Percentiles rank a stretch among this genome's conserved stretches.
Conservation (phyloP, 1,139 yeast genomes). For the Barnettozyma hawaiiensis region DNA sequence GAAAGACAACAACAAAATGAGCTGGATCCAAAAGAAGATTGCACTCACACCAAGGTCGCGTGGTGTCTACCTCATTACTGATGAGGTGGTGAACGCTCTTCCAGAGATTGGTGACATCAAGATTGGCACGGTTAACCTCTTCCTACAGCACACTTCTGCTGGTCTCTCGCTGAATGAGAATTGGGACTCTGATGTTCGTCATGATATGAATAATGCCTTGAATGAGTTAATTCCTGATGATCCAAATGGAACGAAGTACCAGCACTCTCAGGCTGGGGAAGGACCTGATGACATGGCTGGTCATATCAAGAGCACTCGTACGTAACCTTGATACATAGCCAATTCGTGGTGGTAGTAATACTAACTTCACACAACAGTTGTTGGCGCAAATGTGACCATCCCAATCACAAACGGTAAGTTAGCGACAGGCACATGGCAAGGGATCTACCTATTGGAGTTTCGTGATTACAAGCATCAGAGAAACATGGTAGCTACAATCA, state of each 20-base stretch:
- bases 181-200: conserved; percentile 72
- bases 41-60: conserved; percentile 52
- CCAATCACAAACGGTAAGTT: conserved; percentile 66
- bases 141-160: conserved; percentile 75
- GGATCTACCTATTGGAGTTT: conserved; percentile 70
- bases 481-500: conserved; percentile 65
- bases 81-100: conserved; percentile 49
- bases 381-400: conserved; percentile 60
- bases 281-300: conserved; percentile 85
- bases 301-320: conserved; percentile 55
- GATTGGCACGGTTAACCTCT: conserved; percentile 60
- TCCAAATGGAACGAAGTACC: conserved; percentile 33
- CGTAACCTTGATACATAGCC: too few species aligned
- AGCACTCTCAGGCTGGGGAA: conserved; percentile 56
- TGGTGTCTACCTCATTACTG: conserved; percentile 68
- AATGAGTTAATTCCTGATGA: conserved; percentile 70
- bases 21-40: conserved; percentile 54
- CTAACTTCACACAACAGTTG: conserved; percentile 28
- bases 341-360: too few species aligned
- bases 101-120: conserved; percentile 58
- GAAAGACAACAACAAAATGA: too few species aligned
- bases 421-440: conserved; percentile 83
- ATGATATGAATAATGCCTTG: conserved; percentile 58
- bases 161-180: conserved; percentile 74
- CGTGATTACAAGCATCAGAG: conserved; percentile 59